phyloP scores from a whole-genome alignment of 345 rosid genomes.

The Citrus australasica region DNA sequence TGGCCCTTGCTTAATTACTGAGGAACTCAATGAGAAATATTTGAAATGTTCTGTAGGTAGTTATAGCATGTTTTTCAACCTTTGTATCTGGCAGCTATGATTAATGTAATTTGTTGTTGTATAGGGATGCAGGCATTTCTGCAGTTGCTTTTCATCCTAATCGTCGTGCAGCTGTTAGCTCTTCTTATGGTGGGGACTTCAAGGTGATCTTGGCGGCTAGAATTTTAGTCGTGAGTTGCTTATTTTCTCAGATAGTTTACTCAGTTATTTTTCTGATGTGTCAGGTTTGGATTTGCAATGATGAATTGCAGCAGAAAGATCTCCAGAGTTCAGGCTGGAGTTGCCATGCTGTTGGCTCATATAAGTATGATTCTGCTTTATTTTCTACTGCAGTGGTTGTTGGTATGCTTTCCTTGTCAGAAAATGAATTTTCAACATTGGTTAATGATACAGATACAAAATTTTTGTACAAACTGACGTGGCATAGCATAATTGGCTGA shows the following conservation, averaged over 20 bases:
- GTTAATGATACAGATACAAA: too few species aligned
- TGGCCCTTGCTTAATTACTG: neutral
- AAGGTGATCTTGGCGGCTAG: constrained; percentile 51
- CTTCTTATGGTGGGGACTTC: constrained; percentile 89
- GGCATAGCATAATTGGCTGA: too few species aligned
- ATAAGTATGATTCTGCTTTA: constrained; percentile 51
- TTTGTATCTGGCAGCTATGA: neutral
- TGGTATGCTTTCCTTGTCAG: neutral
- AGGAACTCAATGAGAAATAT: neutral
- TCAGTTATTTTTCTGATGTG: neutral
- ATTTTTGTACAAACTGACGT: too few species aligned
- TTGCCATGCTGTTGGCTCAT: constrained; percentile 90
- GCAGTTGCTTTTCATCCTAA: constrained; percentile 77
- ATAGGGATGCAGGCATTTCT: constrained; percentile 82
- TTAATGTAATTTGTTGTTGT: constrained; percentile 10
- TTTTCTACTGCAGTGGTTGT: neutral
- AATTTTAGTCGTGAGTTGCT: neutral
- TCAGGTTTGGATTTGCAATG: constrained; percentile 75
- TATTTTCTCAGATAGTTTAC: neutral
- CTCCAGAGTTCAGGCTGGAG: constrained; percentile 62
- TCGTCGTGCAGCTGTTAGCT: constrained; percentile 64
- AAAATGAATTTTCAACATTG: neutral
- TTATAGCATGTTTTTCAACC: neutral
- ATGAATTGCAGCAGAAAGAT: constrained; percentile 38
- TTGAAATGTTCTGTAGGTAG: neutral